Percentiles rank a stretch among this genome's conserved stretches.
Evolutionary conservation across 208 protist genomes (phyloP).

Genomic region (Leishmania martiniquensis): DNA sequence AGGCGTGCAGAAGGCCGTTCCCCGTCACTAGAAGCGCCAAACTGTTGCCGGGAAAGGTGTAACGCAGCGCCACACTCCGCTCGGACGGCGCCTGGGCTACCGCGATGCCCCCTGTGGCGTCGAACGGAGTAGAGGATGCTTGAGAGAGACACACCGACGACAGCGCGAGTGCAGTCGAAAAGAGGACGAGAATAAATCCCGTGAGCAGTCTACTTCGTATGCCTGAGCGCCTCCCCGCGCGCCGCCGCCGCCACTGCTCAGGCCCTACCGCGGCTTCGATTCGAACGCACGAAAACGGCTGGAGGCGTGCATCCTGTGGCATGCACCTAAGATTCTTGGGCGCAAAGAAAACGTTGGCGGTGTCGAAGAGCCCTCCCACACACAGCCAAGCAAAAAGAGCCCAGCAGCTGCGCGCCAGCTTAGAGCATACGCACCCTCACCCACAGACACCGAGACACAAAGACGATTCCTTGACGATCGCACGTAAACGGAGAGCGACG

Average conservation of each 20-base stretch:
- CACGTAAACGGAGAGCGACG: background rate
- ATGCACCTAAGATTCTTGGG: background rate
- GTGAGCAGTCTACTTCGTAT: background rate
- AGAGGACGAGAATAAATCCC: background rate
- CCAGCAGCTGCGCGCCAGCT: background rate
- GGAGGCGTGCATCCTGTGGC: background rate
- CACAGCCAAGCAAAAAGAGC: background rate
- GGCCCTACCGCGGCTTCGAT: background rate
- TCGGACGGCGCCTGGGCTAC: background rate
- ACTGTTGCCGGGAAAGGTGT: slow-evolving; percentile 36
- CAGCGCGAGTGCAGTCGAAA: slow-evolving; percentile 1
- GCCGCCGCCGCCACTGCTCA: background rate
- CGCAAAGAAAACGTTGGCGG: background rate
- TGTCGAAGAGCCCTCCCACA: too few relatives aligned
- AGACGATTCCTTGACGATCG: background rate
- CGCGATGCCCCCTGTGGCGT: background rate
- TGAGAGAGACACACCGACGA: background rate
- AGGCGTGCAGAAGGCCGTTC: slow-evolving; percentile 51
- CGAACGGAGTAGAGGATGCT: background rate
- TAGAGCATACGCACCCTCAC: background rate
- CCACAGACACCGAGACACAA: background rate
- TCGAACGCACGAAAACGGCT: slow-evolving; percentile 1
- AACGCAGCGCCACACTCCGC: slow-evolving; percentile 36
- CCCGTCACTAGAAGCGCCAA: slow-evolving; percentile 54
- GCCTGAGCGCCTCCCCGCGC: background rate